Evolutionary conservation across 495 filamentous ascomycete genomes (phyloP).

Genomic region (Echria macrotheca): DNA sequence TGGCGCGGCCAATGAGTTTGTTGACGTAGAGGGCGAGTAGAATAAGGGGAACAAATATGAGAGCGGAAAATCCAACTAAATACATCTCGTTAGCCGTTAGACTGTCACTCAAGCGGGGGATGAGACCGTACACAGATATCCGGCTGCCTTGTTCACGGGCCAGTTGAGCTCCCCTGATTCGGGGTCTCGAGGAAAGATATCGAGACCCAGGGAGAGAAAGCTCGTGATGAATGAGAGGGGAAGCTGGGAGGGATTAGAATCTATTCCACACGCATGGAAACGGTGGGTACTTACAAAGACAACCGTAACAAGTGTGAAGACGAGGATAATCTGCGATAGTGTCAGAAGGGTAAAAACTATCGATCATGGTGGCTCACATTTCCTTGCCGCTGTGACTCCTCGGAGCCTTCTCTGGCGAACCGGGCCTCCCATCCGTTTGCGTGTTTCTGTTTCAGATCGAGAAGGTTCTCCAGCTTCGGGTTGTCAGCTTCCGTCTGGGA

Average conservation of each 20-base stretch:
- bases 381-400: constrained; percentile 14
- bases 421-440: constrained; percentile 24
- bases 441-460: constrained; percentile 27
- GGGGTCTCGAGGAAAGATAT: constrained; percentile 9
- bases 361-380: background rate
- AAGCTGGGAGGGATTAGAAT: constrained; percentile 3
- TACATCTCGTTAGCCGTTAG: background rate
- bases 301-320: constrained; percentile 18
- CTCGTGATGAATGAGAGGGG: constrained; percentile 19
- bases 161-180: constrained; percentile 6
- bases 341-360: background rate
- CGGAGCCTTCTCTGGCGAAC: constrained; percentile 14
- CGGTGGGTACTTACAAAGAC: constrained; percentile 11
- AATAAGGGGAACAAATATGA: constrained; percentile 13
- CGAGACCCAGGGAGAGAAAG: constrained; percentile 12
- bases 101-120: no score
- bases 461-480: constrained; percentile 14
- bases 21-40: constrained; percentile 15
- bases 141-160: constrained; percentile 5
- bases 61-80: constrained; percentile 14
- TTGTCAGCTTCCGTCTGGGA: background rate
- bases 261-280: no score
- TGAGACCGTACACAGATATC: constrained; percentile 10
- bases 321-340: constrained; percentile 15
- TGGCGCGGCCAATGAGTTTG: constrained; percentile 8